A percentile compares a stretch with the other conserved stretches of the same genome.
phyloP scores from a whole-genome alignment of 2,329 filamentous ascomycete genomes.

The Fusarium graminum region DNA sequence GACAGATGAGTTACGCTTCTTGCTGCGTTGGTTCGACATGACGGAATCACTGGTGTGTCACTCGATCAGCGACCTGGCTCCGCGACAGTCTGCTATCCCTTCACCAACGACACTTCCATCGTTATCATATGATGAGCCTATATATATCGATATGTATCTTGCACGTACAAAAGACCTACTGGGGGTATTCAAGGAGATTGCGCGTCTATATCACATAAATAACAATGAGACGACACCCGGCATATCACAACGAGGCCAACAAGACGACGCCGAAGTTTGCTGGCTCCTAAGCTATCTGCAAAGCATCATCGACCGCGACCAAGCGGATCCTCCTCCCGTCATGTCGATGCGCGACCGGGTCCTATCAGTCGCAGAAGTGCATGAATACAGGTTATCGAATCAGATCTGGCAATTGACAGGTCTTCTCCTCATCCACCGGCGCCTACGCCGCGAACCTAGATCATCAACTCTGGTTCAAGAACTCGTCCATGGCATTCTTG shows the following conservation, averaged over 20 bases:
- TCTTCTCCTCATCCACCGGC: constrained; percentile 33
- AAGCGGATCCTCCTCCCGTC: constrained; percentile 24
- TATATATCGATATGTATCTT: constrained; percentile 41
- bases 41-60: constrained; percentile 39
- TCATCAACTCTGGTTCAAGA: constrained; percentile 23
- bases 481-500: constrained; percentile 21
- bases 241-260: neutral
- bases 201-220: constrained; percentile 3
- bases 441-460: constrained; percentile 22
- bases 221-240: neutral
- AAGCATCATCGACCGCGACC: constrained; percentile 30
- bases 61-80: constrained; percentile 27
- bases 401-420: constrained; percentile 39
- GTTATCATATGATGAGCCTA: constrained; percentile 15
- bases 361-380: constrained; percentile 24
- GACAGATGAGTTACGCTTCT: constrained; percentile 30
- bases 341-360: constrained; percentile 26
- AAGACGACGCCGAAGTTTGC: constrained; percentile 14
- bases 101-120: constrained; percentile 31
- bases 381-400: constrained; percentile 35
- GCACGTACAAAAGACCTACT: constrained; percentile 31
- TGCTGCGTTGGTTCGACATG: constrained; percentile 40
- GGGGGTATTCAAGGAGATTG: constrained; percentile 37
- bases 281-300: constrained; percentile 33
- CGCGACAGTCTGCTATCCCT: constrained; percentile 26